Evolutionary conservation across 129 eudicot genomes (phyloP), one percentile per base, ranked within the genome.

Genomic region (Tanacetum coccineum): DNA sequence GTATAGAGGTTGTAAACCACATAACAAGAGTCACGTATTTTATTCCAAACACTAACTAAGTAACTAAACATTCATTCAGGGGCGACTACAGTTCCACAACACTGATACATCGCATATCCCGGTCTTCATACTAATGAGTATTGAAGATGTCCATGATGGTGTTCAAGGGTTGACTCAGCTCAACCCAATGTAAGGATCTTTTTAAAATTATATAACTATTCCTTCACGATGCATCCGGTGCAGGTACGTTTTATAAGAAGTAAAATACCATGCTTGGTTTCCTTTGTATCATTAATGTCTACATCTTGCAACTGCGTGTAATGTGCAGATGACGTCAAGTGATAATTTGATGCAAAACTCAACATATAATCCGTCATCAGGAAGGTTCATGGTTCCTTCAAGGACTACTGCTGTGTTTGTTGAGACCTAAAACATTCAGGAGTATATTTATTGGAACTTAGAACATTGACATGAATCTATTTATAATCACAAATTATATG

Each of bases 101-200:
- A 86, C 86, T 30, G 96, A 91, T 61, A 84, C 80, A 47, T 81
- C 95, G 1, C 82, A 78, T 64, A 60, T 93, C 76, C 95, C 84
- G 4, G 98, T 95, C 15, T 79, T 88, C 75, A 92, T 92, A 73
- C 85, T 86, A 25, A 93, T 84, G 98, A 84, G 89, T 81, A 84
- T 93, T 56, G 89, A 93, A 79, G 98, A 88, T 81, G 98, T 95
- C 59, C 81, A 88, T 19, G 66, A 81, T 64, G 96, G 92, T 40
- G 51, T 73, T 56, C 85, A 86, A 0, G 95, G 92, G 60, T 79
- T 93, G 58, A 63, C 87, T 56, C 86, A 84, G 67, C 78, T 93
- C 36, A 96, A 93, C 83, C 91, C 84, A 28, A 42, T 68, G 98
- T 88, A 57, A 73, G 91, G 80, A 5, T 58, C 7, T 39, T 58